Evolutionary conservation across 2,329 filamentous ascomycete species (phyloP).

Genomic region (Claviceps spartinae): DNA sequence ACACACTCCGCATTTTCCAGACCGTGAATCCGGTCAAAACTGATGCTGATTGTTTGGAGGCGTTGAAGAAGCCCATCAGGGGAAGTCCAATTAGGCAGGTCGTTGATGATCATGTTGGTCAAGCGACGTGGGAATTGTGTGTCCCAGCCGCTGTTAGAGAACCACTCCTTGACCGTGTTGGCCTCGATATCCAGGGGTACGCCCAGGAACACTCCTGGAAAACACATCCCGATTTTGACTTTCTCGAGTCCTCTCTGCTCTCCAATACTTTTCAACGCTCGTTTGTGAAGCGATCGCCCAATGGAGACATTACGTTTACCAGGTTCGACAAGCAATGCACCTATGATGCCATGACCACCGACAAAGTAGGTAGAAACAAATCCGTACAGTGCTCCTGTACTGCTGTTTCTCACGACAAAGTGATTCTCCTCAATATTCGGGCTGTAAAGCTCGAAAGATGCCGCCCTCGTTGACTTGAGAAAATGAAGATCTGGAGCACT

Average conservation of each 20-base stretch:
- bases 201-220: slow-evolving; percentile 77
- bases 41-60: slow-evolving; percentile 57
- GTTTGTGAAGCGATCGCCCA: slow-evolving; percentile 75
- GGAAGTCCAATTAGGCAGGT: slow-evolving; percentile 58
- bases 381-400: slow-evolving; percentile 78
- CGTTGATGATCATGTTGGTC: slow-evolving; percentile 58
- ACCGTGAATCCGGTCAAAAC: slow-evolving; percentile 74
- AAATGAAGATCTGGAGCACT: slow-evolving; percentile 55
- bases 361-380: slow-evolving; percentile 85
- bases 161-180: slow-evolving; percentile 56
- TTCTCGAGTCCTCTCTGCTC: slow-evolving; percentile 61
- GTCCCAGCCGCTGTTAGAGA: slow-evolving; percentile 83
- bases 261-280: slow-evolving; percentile 61
- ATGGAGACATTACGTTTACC: slow-evolving; percentile 77
- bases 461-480: slow-evolving; percentile 53
- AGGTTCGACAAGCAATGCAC: slow-evolving; percentile 81
- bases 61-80: slow-evolving; percentile 65
- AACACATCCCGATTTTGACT: slow-evolving; percentile 66
- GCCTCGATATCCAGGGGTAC: slow-evolving; percentile 48
- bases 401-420: slow-evolving; percentile 88
- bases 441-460: slow-evolving; percentile 62
- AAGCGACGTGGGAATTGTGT: slow-evolving; percentile 43
- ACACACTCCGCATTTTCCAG: slow-evolving; percentile 63
- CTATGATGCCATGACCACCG: slow-evolving; percentile 59
- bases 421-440: slow-evolving; percentile 65